Percentiles rank a stretch among this genome's conserved stretches.
These are phyloP conservation scores for Xylariales sp. DNA, from an alignment of 2,329 filamentous ascomycete genomes.

Conservation along the genomic window DNA sequence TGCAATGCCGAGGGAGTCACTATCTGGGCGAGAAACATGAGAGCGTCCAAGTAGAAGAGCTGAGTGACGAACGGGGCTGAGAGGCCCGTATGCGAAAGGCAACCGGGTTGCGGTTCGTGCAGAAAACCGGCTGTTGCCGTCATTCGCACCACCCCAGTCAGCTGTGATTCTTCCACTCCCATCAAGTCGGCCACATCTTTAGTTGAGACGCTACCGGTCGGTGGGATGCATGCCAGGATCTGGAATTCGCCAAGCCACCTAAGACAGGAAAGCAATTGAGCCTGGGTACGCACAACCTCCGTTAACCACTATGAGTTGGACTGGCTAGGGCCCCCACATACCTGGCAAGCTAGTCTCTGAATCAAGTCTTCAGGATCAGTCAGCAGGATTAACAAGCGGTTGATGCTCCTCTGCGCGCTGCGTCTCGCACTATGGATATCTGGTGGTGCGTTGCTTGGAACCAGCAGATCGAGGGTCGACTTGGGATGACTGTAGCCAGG, in stretches of 20 bases:
- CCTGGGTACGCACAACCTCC: no score
- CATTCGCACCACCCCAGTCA: conserved; percentile 31
- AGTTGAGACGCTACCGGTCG: conserved; percentile 27
- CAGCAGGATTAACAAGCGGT: no score
- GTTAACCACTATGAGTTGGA: no score
- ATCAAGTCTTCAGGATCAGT: no score
- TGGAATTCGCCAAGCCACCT: conserved; percentile 41
- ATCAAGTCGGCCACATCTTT: conserved; percentile 37
- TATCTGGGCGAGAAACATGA: conserved; percentile 32
- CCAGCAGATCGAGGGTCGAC: no score
- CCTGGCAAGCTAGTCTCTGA: no score
- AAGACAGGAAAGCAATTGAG: conserved; percentile 26
- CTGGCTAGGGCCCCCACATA: no score
- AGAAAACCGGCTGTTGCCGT: conserved; percentile 31
- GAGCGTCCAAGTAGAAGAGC: conserved; percentile 30
- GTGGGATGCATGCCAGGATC: conserved; percentile 39
- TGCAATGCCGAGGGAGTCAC: conserved; percentile 30
- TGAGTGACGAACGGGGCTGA: conserved; percentile 33
- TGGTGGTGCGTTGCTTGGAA: no score
- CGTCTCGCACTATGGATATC: no score
- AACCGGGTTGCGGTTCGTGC: conserved; percentile 23
- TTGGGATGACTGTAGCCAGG: no score
- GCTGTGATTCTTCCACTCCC: conserved; percentile 31
- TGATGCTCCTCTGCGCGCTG: no score
- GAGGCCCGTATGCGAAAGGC: conserved; percentile 33